phyloP scores from a whole-genome alignment of 2,329 filamentous ascomycete species.

The Meredithiella fracta region DNA sequence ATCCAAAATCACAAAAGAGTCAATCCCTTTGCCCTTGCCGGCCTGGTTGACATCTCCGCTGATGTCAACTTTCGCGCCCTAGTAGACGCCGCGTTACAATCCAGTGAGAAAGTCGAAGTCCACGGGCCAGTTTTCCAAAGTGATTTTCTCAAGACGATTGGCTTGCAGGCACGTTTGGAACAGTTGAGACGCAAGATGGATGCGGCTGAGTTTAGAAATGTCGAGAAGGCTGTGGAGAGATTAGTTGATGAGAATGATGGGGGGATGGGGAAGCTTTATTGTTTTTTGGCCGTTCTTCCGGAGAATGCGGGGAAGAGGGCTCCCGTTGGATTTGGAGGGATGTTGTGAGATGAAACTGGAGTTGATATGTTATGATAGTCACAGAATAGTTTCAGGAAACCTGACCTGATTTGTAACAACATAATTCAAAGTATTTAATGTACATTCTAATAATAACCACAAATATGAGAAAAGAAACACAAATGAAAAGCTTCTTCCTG shows the following conservation, averaged over 20 bases:
- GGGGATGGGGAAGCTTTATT: slow-evolving; percentile 92
- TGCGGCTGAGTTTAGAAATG: slow-evolving; percentile 34
- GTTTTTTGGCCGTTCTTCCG: slow-evolving; percentile 78
- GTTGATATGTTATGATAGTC: neutral
- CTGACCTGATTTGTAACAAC: slow-evolving; percentile 8
- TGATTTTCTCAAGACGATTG: slow-evolving; percentile 63
- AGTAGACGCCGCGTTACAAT: slow-evolving; percentile 62
- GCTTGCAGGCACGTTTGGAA: slow-evolving; percentile 61
- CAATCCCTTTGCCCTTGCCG: slow-evolving; percentile 63
- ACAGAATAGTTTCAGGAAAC: neutral
- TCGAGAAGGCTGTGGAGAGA: slow-evolving; percentile 63
- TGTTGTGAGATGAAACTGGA: slow-evolving; percentile 20
- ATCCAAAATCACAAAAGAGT: slow-evolving; percentile 64
- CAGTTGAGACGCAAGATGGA: slow-evolving; percentile 33
- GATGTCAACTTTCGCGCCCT: slow-evolving; percentile 87
- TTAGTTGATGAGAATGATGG: slow-evolving; percentile 66
- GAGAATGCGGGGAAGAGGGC: slow-evolving; percentile 56
- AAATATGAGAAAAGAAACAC: neutral
- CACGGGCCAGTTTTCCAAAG: slow-evolving; percentile 84
- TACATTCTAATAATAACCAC: neutral
- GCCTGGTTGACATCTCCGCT: slow-evolving; percentile 72
- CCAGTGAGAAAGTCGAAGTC: slow-evolving; percentile 69
- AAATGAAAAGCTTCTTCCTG: neutral
- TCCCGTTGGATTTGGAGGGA: slow-evolving; percentile 82
- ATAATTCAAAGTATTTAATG: neutral